Conservation (phyloP, 2,329 filamentous ascomycete genomes). For the Fusarium metavorans region DNA sequence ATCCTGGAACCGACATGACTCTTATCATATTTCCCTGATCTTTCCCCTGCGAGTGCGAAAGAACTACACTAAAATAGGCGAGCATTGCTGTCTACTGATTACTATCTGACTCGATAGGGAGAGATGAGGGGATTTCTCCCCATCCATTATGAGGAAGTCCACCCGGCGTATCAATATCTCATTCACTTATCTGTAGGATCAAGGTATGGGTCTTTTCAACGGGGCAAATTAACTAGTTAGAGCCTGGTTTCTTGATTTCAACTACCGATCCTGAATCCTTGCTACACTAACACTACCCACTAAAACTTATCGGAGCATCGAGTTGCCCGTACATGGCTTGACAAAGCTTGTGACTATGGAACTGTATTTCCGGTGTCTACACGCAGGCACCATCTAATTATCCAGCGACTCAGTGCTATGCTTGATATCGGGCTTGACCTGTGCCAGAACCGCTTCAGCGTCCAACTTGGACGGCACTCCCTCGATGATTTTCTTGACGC, state of each 20-base stretch:
- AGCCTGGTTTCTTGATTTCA: background rate
- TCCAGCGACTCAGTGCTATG: background rate
- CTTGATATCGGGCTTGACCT: background rate
- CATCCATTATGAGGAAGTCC: background rate
- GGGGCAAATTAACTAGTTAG: background rate
- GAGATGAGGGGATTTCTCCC: background rate
- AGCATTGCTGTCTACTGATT: background rate
- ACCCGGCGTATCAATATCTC: background rate
- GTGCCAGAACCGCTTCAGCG: background rate
- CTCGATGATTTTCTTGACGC: background rate
- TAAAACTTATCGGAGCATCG: background rate
- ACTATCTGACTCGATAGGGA: background rate
- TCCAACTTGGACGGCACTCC: background rate
- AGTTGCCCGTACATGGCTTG: background rate
- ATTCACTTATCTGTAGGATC: background rate
- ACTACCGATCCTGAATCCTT: background rate
- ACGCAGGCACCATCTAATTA: background rate
- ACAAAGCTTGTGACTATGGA: background rate
- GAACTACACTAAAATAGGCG: background rate
- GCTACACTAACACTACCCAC: background rate
- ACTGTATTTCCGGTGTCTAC: background rate
- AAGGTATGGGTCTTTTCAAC: background rate
- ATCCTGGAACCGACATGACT: background rate
- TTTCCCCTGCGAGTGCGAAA: background rate
- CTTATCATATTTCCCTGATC: background rate